These are phyloP conservation scores for Maudiozyma serrabonitensis DNA, from an alignment of 805 yeast species.

Conservation along the genomic window DNA sequence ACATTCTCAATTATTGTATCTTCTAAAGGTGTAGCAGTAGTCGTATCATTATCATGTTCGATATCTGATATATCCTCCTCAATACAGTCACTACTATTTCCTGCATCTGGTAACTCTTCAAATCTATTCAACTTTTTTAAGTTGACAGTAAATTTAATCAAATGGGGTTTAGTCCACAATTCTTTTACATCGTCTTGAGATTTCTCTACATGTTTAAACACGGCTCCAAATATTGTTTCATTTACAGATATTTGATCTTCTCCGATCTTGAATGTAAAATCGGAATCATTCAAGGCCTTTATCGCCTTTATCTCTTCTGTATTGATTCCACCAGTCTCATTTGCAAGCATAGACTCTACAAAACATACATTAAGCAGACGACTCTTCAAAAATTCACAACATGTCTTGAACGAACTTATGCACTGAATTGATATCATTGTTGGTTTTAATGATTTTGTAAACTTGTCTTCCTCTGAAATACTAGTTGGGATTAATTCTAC, in stretches of 20 bases:
- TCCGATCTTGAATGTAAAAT: conserved; percentile 48
- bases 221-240: conserved; percentile 69
- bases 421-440: conserved; percentile 40
- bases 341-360: conserved; percentile 9
- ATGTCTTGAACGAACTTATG: conserved; percentile 38
- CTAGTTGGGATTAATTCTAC: conserved; percentile 41
- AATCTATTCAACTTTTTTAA: background rate
- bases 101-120: conserved; percentile 13
- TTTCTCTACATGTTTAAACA: conserved; percentile 41
- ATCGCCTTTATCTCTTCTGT: background rate
- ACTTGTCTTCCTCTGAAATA: conserved; percentile 16
- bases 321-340: background rate
- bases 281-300: conserved; percentile 21
- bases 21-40: background rate
- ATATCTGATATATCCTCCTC: background rate
- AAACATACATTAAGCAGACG: conserved; percentile 26
- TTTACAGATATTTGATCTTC: conserved; percentile 52
- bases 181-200: conserved; percentile 33
- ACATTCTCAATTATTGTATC: conserved; percentile 12
- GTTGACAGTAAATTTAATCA: conserved; percentile 35
- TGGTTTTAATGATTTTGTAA: conserved; percentile 19
- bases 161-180: conserved; percentile 53
- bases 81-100: background rate
- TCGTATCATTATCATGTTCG: background rate
- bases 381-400: conserved; percentile 36